Conservation (phyloP, 805 yeast species). For the Candida verbasci region DNA sequence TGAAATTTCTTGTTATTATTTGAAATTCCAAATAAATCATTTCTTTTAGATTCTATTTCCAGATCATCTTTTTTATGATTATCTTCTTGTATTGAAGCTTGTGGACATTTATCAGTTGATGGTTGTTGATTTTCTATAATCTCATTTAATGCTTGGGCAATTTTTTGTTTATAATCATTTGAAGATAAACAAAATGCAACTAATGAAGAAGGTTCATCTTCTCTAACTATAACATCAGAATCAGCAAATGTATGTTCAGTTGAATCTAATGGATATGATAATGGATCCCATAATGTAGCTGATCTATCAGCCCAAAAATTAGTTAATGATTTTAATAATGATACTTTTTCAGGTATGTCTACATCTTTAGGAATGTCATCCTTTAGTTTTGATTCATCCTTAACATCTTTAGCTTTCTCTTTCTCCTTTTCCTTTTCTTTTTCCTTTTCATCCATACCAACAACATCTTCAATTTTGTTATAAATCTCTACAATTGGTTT, state of each 20-base stretch:
- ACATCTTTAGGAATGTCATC: slow-evolving; percentile 15
- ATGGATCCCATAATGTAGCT: slow-evolving; percentile 90
- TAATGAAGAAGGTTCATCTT: slow-evolving; percentile 93
- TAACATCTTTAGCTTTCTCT: slow-evolving; percentile 2
- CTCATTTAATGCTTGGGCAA: slow-evolving; percentile 25
- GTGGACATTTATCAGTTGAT: not conserved
- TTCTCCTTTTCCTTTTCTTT: slow-evolving; percentile 5
- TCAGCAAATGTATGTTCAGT: slow-evolving; percentile 92
- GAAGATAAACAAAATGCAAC: slow-evolving; percentile 90
- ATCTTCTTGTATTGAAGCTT: slow-evolving; percentile 6
- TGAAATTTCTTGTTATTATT: slow-evolving; percentile 27
- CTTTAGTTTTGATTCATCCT: slow-evolving; percentile 4
- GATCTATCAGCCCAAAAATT: slow-evolving; percentile 98
- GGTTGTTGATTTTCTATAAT: too few species aligned
- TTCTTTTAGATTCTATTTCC: slow-evolving; percentile 6
- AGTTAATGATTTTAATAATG: slow-evolving; percentile 76
- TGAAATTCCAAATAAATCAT: slow-evolving; percentile 2
- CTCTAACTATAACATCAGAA: slow-evolving; percentile 88
- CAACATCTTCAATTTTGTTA: slow-evolving; percentile 84
- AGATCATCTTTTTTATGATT: slow-evolving; percentile 10
- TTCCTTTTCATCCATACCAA: slow-evolving; percentile 40
- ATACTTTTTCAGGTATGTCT: slow-evolving; percentile 58
- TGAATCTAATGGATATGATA: slow-evolving; percentile 74
- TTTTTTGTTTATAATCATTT: slow-evolving; percentile 70
- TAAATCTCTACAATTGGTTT: slow-evolving; percentile 90